Evolutionary conservation across 805 yeast genomes (phyloP), one percentile per base, ranked within the genome.

Genomic region (Cyberlindnera americana): DNA sequence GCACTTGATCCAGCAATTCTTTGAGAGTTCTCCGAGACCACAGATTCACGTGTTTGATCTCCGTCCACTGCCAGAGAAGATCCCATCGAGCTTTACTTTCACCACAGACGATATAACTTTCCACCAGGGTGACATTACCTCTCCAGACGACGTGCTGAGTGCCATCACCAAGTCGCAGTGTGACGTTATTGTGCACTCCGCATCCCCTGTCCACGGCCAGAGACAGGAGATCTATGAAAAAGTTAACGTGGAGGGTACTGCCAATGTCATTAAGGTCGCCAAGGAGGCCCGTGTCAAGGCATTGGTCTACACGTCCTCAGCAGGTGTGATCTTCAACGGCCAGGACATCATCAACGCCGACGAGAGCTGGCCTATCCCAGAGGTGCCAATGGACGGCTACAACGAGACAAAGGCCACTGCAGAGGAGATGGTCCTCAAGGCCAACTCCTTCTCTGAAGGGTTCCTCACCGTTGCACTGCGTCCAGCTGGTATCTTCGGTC

Each of bases 401-500:
- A 95, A 93, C 56, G 90, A 85, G 59, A 90, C 98, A 9, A 93
- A 93, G 61, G 96, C 95, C 9, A 72, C 73, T 45, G 99, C 96
- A 1, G 99, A 93, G 63, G 73, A 72, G 14, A 74, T 80, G 66
- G 96, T 89, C 3, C 70, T 90, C 56, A 66, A 74, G 16, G 85
- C 95, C 14, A 85, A 88, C 60, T 74, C 75, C 34, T 65, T 65
- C n/a, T 60, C 65, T 1, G 66, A 70, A 12, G 69, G 68, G 2
- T 75, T 90, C 48, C 65, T 73, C 35, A 93, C 99, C 0, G 83
- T 86, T 26, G 93, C 96, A 2, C 64, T 93, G 35, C 77, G 99
- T 47, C 99, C 99, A 1, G 96, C 99, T 1, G 99, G 99, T 28
- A 89, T 93, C 34, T 93, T 93, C 67, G 99, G 99, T 5, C 99